Base-by-base conservation (phyloP, 2,329 filamentous ascomycete genomes). In the Macrophomina tecta region DNA sequence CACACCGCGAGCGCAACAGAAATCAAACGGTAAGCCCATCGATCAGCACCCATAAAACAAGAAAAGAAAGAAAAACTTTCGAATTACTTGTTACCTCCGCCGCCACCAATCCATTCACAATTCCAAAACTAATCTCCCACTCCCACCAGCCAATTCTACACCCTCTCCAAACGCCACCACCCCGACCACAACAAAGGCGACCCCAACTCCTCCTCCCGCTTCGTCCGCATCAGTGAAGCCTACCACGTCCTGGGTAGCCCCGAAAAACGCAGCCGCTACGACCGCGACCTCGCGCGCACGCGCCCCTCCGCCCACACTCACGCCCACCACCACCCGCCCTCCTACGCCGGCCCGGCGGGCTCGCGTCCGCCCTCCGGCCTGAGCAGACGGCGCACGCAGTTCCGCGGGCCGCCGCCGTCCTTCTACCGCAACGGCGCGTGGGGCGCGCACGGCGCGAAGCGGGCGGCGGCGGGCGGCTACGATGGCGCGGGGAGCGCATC, bases 101-200 rank as follows among this genome's bases (percentile, higher is more conserved):
- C 18, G 51, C 55, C 23, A 61, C 66, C 23, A 28, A n/a, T 51
- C 55, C n/a, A 58, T 55, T 68, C 30, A 52, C 66, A 18, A 18
- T 23, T 53, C 38, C 16, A 38, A 18, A 30, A 2, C 62, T 14
- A 52, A 23, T 23, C 23, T 23, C 12, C 36, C 38, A 61, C n/a
- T 38, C 7, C 34, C 58, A 69, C 58, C 58, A 83, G 82, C 72
- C 81, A 87, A 77, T 99, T 97, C 86, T 98, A 97, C 85, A 81
- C 86, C 69, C 91, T 98, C 77, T 97, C 93, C 75, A 97, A 97
- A 81, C 82, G 86, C 64, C 90, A 97, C 85, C 95, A 99, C 80
- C 95, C 95, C 0, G 95, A 99, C 84, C 89, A 89, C 76, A 96
- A 98, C 83, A 92, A 86, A 68, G 76, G 86, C 72, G 90, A 97